A percentile compares a stretch with the other conserved stretches of the same genome.
These are phyloP conservation scores for Fusarium mundagurra DNA, from an alignment of 2,329 filamentous ascomycete genomes.

Conservation along the genomic window DNA sequence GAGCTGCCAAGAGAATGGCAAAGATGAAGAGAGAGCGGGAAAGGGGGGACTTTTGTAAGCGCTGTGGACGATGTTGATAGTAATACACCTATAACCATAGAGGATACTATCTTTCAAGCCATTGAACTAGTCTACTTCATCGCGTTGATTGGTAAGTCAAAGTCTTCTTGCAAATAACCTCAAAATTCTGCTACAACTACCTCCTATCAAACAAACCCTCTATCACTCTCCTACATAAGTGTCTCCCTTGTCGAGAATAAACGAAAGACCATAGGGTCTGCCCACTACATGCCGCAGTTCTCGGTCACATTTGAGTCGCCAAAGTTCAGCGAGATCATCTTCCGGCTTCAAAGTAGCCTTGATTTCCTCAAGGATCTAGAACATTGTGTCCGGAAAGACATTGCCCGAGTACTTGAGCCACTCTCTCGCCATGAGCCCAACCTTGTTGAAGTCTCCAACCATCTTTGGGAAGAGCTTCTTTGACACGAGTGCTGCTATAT, in stretches of 20 bases:
- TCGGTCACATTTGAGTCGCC: not conserved
- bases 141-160: not conserved
- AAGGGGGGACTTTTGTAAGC: not conserved
- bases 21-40: not conserved
- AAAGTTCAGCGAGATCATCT: too few relatives aligned
- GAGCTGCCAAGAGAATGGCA: not conserved
- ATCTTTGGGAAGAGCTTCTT: not conserved
- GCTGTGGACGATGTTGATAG: not conserved
- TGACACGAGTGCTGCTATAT: not conserved
- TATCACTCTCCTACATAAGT: not conserved
- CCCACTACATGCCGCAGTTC: accelerated
- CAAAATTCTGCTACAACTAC: not conserved
- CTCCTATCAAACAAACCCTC: not conserved
- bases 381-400: not conserved
- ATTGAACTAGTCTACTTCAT: not conserved
- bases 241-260: not conserved
- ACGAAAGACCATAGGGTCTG: not conserved
- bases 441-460: not conserved
- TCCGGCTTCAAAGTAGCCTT: not conserved
- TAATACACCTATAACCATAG: not conserved
- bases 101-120: not conserved
- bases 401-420: not conserved
- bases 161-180: not conserved
- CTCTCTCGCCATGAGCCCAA: not conserved
- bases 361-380: accelerated